Base-by-base conservation (phyloP, 129 eudicot species). In the Pulicaria dysenterica region DNA sequence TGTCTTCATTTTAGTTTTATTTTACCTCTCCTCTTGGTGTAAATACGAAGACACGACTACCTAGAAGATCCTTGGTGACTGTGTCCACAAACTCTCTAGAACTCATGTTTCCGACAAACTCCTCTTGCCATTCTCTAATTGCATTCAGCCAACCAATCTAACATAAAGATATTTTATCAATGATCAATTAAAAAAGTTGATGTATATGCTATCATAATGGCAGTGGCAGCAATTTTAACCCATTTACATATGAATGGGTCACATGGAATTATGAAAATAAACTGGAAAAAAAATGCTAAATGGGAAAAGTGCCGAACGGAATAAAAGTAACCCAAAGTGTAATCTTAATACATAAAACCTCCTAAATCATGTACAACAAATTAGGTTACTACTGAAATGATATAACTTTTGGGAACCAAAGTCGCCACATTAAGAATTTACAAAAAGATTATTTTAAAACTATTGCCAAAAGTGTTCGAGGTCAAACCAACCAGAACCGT, bases 121-220 rank as follows among this genome's bases (percentile, higher is more conserved):
- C 97, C 70, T 92, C 96, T 73, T 92, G 97, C 97, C 97, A 92
- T 73, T 92, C 97, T 81, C 96, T 89, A 53, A 92, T 92, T 80
- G 97, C 97, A 81, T 92, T 89, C 64, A 92, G 87, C 97, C 97
- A 92, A 74, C 97, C 87, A 80, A 92, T 89, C 97, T 92, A 42
- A 60, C 50, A 39, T 14, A 64, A 13, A 73, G 66, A 14, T 46
- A 6, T 49, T 39, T n/a, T 15, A 38, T 45, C 16, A 8, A 53
- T 58, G 13, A 59, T 43, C 42, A 37, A 61, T 44, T 44, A 61
- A 38, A 43, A 45, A 37, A 60, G 0, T 16, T n/a, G 16, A 53
- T 9, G 14, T 12, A 42, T 41, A 45, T 8, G 46, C 42, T 14
- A 73, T n/a, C 50, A 16, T 9, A 42, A 38, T 6, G 53, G 36